Conservation (phyloP, 768 basidiomycete species). For the Tephrocybe sp. region DNA sequence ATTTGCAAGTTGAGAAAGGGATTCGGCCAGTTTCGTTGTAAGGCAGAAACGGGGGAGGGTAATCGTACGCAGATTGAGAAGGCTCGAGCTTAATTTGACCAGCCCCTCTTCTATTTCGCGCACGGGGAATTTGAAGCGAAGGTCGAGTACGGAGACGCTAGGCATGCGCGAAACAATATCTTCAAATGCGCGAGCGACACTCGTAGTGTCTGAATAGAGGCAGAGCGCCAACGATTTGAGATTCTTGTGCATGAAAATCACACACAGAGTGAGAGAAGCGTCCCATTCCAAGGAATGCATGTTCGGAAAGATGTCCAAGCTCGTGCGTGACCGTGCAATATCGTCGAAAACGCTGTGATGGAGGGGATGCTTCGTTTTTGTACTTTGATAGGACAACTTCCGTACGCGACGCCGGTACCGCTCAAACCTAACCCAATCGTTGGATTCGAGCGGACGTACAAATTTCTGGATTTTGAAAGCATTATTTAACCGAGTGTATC, state of each 20-base stretch:
- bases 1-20: slow-evolving; percentile 39
- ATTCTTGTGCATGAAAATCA: slow-evolving; percentile 57
- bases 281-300: slow-evolving; percentile 51
- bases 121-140: slow-evolving; percentile 41
- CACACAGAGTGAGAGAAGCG: slow-evolving; percentile 26
- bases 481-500: neutral
- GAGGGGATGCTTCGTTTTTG: slow-evolving; percentile 20
- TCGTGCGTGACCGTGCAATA: slow-evolving; percentile 52
- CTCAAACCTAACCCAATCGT: slow-evolving; percentile 55
- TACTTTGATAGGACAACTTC: slow-evolving; percentile 24
- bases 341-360: slow-evolving; percentile 45
- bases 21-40: slow-evolving; percentile 44
- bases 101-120: slow-evolving; percentile 30
- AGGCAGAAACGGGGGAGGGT: slow-evolving; percentile 50
- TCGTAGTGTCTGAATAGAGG: slow-evolving; percentile 19
- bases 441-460: slow-evolving; percentile 34
- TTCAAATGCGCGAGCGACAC: slow-evolving; percentile 25
- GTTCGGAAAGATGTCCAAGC: slow-evolving; percentile 52
- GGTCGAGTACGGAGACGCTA: slow-evolving; percentile 40
- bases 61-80: slow-evolving; percentile 44
- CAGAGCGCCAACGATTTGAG: slow-evolving; percentile 35
- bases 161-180: slow-evolving; percentile 50
- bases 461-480: slow-evolving; percentile 33
- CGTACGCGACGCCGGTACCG: slow-evolving; percentile 53
- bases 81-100: slow-evolving; percentile 4